Conservation (phyloP, 108 stramenopile genomes). For the Cyclotella baltica region DNA sequence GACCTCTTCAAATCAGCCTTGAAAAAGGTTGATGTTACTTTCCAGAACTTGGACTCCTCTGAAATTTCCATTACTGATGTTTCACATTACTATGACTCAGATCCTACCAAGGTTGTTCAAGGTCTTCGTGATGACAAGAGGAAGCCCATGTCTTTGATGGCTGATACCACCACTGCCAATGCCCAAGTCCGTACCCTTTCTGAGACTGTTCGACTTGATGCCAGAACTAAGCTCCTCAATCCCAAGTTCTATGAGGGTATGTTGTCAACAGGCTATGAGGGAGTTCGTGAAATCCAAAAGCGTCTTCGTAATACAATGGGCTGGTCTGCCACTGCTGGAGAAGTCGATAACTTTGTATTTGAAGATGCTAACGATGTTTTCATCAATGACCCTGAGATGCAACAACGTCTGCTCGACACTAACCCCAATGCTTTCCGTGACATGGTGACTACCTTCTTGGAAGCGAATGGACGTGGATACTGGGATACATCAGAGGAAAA, state of each 20-base stretch:
- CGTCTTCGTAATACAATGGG: slow-evolving; percentile 98
- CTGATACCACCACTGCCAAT: slow-evolving; percentile 98
- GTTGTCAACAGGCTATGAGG: slow-evolving; percentile 96
- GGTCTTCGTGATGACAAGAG: slow-evolving; percentile 95
- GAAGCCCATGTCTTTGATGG: slow-evolving; percentile 96
- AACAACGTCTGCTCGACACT: slow-evolving; percentile 91
- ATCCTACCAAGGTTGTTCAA: slow-evolving; percentile 97
- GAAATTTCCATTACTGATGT: slow-evolving; percentile 98
- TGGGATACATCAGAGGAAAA: slow-evolving; percentile 96
- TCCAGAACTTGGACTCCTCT: slow-evolving; percentile 97
- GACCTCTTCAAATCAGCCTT: slow-evolving; percentile 94
- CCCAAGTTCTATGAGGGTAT: slow-evolving; percentile 99
- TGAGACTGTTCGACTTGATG: slow-evolving; percentile 97
- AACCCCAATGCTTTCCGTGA: slow-evolving; percentile 98
- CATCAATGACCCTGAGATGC: slow-evolving; percentile 97
- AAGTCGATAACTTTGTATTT: slow-evolving; percentile 98
- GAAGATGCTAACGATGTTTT: slow-evolving; percentile 96
- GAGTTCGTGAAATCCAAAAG: slow-evolving; percentile 97
- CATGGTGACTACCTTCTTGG: slow-evolving; percentile 96
- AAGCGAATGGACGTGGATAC: slow-evolving; percentile 97
- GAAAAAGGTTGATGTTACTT: slow-evolving; percentile 95
- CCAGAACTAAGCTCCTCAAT: slow-evolving; percentile 97
- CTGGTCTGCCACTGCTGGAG: slow-evolving; percentile 97
- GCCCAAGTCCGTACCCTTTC: slow-evolving; percentile 94
- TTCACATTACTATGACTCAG: slow-evolving; percentile 96